phyloP scores from a whole-genome alignment of 805 yeast species.

The Candida arabinofermentans region DNA sequence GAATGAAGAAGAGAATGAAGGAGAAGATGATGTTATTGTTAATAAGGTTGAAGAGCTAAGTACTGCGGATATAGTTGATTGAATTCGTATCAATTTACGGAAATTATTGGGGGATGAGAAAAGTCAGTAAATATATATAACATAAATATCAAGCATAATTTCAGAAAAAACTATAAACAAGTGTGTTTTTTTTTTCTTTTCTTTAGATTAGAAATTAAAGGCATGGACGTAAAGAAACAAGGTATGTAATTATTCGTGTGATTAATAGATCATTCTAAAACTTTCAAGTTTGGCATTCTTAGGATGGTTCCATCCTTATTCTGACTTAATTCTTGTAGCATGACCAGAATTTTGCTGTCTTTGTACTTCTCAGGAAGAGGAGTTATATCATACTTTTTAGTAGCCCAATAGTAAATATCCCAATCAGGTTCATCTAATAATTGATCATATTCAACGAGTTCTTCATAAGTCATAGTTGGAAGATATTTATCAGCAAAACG shows the following conservation, averaged over 20 bases:
- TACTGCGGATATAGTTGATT: constrained; percentile 41
- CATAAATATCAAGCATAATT: neutral
- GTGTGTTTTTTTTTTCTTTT: too few relatives aligned
- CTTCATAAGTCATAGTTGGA: constrained; percentile 50
- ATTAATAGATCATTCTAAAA: neutral
- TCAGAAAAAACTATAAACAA: too few relatives aligned
- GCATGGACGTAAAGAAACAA: neutral
- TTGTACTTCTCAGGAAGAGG: constrained; percentile 89
- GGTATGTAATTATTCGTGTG: neutral
- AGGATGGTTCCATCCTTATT: constrained; percentile 69
- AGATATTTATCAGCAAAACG: constrained; percentile 80
- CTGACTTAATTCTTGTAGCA: constrained; percentile 69
- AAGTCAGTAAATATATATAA: neutral
- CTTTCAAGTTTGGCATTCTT: constrained; percentile 76
- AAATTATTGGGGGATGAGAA: neutral
- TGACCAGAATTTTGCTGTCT: constrained; percentile 54
- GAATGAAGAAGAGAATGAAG: constrained; percentile 12
- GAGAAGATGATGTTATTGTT: constrained; percentile 6
- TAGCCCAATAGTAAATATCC: constrained; percentile 99
- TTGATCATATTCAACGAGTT: constrained; percentile 80
- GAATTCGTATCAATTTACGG: neutral
- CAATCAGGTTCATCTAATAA: constrained; percentile 94
- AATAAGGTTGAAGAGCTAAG: neutral
- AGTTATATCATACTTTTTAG: constrained; percentile 72
- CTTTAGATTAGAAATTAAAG: neutral